Evolutionary conservation across 2,329 filamentous ascomycete genomes (phyloP).

Genomic region (Aspergillus eucalypticola): DNA sequence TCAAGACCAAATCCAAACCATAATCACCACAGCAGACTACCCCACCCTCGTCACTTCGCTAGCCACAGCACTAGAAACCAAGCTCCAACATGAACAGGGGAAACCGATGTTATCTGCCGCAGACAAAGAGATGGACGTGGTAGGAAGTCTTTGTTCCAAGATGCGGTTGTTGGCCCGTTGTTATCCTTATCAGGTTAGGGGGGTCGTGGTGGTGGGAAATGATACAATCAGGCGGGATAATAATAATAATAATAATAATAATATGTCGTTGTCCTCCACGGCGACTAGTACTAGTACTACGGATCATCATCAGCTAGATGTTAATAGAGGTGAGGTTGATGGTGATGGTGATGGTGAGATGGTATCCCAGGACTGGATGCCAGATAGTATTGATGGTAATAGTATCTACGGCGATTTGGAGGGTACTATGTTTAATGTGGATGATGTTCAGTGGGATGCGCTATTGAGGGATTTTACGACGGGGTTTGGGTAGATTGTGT

Average conservation of each 20-base stretch:
- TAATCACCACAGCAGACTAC: slow-evolving; percentile 1
- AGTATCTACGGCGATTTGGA: slow-evolving; percentile 13
- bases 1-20: not conserved
- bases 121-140: slow-evolving; percentile 21
- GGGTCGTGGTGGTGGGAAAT: slow-evolving; percentile 9
- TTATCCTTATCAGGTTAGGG: slow-evolving; percentile 25
- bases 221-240: slow-evolving; percentile 4
- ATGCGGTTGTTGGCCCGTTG: slow-evolving; percentile 23
- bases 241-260: not conserved
- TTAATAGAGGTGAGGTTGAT: not conserved
- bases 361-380: not conserved
- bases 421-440: slow-evolving; percentile 16
- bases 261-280: no score
- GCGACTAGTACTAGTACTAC: no score
- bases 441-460: slow-evolving; percentile 25
- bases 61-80: slow-evolving; percentile 15
- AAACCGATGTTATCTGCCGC: slow-evolving; percentile 12
- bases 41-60: not conserved
- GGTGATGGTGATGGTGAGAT: not conserved
- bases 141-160: slow-evolving; percentile 25
- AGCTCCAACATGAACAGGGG: not conserved
- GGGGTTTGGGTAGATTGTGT: slow-evolving; percentile 16
- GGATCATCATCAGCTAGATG: not conserved
- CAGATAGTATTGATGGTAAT: not conserved
- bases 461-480: slow-evolving; percentile 22